phyloP scores from a whole-genome alignment of 2,329 filamentous ascomycete species.

The Dactylella cylindrospora region DNA sequence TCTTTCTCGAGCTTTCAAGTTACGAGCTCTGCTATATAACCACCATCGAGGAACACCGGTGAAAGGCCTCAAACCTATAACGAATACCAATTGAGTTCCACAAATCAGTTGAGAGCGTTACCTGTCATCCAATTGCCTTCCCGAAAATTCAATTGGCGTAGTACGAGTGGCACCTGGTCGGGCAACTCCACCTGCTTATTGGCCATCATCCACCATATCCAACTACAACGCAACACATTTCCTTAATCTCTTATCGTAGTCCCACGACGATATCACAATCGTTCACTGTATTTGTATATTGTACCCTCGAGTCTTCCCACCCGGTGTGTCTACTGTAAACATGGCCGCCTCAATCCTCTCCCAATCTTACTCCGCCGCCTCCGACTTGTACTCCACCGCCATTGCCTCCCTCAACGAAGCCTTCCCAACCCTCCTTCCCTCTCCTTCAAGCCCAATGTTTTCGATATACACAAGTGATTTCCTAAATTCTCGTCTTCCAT shows the following conservation, averaged over 20 bases:
- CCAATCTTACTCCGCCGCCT: slow-evolving; percentile 25
- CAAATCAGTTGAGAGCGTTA: too few relatives aligned
- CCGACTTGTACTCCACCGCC: slow-evolving; percentile 30
- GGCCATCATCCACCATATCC: not conserved
- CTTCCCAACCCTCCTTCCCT: slow-evolving; percentile 29
- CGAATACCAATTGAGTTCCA: too few relatives aligned
- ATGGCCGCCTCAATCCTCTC: slow-evolving; percentile 33
- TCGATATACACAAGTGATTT: slow-evolving; percentile 25
- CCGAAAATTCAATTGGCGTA: too few relatives aligned
- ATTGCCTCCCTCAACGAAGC: slow-evolving; percentile 28
- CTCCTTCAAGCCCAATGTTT: slow-evolving; percentile 18
- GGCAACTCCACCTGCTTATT: not conserved
- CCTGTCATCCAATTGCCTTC: too few relatives aligned
- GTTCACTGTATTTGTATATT: not conserved
- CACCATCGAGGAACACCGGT: too few relatives aligned
- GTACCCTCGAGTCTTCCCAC: not conserved
- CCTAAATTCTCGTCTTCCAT: slow-evolving; percentile 24
- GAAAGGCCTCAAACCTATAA: too few relatives aligned
- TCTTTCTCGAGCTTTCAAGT: too few relatives aligned
- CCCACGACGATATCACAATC: too few relatives aligned
- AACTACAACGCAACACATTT: not conserved
- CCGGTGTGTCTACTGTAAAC: not conserved
- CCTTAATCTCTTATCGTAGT: too few relatives aligned
- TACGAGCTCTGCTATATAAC: too few relatives aligned
- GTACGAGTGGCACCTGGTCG: not conserved